A percentile compares a stretch with the other conserved stretches of the same genome.
phyloP scores from a whole-genome alignment of 106 monocot genomes.

The Dioscorea alata region DNA sequence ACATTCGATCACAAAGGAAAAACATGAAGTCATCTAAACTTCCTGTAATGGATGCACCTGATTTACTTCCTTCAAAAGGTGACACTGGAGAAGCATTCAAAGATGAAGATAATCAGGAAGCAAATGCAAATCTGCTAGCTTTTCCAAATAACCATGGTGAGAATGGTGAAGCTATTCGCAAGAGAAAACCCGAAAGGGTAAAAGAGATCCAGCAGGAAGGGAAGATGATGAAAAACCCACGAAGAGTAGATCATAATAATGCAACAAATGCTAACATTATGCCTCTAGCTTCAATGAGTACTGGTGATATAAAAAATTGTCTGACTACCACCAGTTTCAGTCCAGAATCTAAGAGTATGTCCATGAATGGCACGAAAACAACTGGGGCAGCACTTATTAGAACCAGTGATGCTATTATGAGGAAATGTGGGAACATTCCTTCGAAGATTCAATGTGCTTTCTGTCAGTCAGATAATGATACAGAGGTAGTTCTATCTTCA shows the following conservation, averaged over 20 bases:
- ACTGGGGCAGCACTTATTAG: neutral
- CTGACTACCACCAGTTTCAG: too few species aligned
- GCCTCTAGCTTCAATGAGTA: neutral
- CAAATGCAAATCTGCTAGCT: neutral
- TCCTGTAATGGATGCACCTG: too few species aligned
- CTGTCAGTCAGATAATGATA: conserved; percentile 54
- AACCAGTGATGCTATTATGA: conserved; percentile 18
- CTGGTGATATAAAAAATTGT: neutral
- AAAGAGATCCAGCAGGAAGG: neutral
- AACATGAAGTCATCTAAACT: too few species aligned
- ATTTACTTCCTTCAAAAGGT: conserved; percentile 2
- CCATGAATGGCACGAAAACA: neutral
- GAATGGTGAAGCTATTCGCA: conserved; percentile 1
- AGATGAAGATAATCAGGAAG: conserved; percentile 9
- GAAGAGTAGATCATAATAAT: neutral
- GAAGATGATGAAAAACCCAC: neutral
- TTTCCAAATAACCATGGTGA: neutral
- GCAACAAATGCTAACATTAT: neutral
- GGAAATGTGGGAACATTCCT: conserved; percentile 32
- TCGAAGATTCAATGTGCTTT: conserved; percentile 64
- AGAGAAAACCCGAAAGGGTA: neutral
- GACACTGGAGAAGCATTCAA: neutral
- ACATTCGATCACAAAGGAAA: too few species aligned
- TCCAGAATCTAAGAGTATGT: neutral
- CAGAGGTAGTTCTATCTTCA: conserved; percentile 44